These are phyloP conservation scores for Globomyces pollinis-pini DNA, from an alignment of 192 early-diverging fungal species.

Conservation along the genomic window DNA sequence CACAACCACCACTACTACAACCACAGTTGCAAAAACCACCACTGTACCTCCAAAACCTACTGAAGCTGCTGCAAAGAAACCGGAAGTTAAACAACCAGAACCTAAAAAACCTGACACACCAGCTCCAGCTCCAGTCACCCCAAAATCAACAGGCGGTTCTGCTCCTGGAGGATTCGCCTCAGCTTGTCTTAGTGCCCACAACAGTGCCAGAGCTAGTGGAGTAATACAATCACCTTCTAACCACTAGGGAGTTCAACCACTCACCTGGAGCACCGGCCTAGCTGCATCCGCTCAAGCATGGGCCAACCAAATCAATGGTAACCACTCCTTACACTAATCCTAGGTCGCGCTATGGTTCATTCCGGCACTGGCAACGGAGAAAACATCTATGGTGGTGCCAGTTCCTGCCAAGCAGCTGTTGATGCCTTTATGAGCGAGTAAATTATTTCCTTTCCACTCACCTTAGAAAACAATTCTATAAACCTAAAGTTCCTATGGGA, in stretches of 20 bases:
- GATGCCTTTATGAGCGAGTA: conserved; percentile 1
- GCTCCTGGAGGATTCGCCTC: too few relatives aligned
- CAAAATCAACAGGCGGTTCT: not conserved
- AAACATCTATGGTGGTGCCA: conserved; percentile 1
- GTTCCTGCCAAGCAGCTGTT: not conserved
- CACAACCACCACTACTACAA: not conserved
- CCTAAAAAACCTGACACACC: too few relatives aligned
- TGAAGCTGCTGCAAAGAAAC: too few relatives aligned
- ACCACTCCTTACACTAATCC: not conserved
- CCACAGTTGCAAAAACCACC: too few relatives aligned
- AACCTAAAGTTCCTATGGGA: too few relatives aligned
- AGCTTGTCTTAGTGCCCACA: not conserved
- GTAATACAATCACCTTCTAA: too few relatives aligned
- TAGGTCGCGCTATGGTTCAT: not conserved
- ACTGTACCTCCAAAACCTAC: too few relatives aligned
- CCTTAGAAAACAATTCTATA: conserved; percentile 1
- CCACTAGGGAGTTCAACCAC: not conserved
- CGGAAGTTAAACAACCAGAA: conserved; percentile 1
- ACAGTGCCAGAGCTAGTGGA: not conserved
- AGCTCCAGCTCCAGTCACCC: not conserved
- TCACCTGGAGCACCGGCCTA: not conserved
- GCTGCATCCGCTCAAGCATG: conserved; percentile 1
- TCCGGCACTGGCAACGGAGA: not conserved
- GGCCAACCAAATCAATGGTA: not conserved
- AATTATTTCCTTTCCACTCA: not conserved